These are phyloP conservation scores for Termitomyces sp. DNA, from an alignment of 768 basidiomycete species.

Conservation along the genomic window DNA sequence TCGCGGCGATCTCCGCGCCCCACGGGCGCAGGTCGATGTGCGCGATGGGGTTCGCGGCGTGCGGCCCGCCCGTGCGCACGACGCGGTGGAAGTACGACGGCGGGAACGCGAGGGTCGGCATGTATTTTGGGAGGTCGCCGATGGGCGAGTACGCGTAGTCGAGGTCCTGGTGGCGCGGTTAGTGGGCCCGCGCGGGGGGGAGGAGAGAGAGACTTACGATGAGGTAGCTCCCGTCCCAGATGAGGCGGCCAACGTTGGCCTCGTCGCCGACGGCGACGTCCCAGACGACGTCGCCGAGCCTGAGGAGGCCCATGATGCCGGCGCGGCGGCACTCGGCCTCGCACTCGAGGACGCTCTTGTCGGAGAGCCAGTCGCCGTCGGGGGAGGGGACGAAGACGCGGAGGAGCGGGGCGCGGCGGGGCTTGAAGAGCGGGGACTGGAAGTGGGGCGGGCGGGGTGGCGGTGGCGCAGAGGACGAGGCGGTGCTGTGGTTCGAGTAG, in stretches of 20 bases:
- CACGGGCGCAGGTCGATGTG: slow-evolving; percentile 75
- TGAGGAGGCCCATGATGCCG: slow-evolving; percentile 55
- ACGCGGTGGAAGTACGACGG: slow-evolving; percentile 90
- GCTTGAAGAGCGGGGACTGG: slow-evolving; percentile 62
- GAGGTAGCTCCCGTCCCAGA: slow-evolving; percentile 88
- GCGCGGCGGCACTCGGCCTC: slow-evolving; percentile 74
- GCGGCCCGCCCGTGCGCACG: slow-evolving; percentile 49
- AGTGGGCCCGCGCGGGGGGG: no score
- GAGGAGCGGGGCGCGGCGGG: slow-evolving; percentile 61
- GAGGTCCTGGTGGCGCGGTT: no score
- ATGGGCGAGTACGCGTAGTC: slow-evolving; percentile 75
- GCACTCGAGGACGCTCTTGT: slow-evolving; percentile 74
- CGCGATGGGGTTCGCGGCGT: slow-evolving; percentile 50
- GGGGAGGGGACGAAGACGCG: slow-evolving; percentile 83
- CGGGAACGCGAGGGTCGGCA: slow-evolving; percentile 75
- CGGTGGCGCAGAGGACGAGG: neutral
- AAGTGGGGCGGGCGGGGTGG: slow-evolving; percentile 28
- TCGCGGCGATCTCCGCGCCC: slow-evolving; percentile 70
- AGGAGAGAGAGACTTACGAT: no score
- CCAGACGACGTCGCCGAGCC: slow-evolving; percentile 82
- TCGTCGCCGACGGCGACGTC: slow-evolving; percentile 84
- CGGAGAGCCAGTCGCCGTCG: slow-evolving; percentile 83
- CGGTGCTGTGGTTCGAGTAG: slow-evolving; percentile 31
- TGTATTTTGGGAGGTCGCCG: slow-evolving; percentile 75
- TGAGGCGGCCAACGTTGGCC: slow-evolving; percentile 73